These are phyloP conservation scores for Ceratonia siliqua DNA, from an alignment of 306 rosid genomes.

Conservation along the genomic window DNA sequence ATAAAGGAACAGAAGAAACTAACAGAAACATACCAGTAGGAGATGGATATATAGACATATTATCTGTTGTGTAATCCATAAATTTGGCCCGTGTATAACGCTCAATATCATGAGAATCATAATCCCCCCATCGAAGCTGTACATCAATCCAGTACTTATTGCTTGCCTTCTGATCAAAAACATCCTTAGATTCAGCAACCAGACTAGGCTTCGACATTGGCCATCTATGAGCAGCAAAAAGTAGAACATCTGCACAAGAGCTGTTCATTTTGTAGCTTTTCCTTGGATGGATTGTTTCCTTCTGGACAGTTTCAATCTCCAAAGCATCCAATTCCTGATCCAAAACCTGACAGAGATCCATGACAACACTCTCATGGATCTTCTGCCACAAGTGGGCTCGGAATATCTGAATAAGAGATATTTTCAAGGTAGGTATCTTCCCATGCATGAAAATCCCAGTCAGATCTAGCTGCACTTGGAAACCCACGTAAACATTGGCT, in stretches of 20 bases:
- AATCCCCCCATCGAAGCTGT: constrained; percentile 99
- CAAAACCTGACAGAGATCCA: constrained; percentile 99
- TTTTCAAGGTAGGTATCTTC: constrained; percentile 96
- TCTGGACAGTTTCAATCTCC: constrained; percentile 98
- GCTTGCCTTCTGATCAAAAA: constrained; percentile 97
- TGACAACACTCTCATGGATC: constrained; percentile 99
- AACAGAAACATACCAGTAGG: constrained; percentile 68
- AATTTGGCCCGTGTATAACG: constrained; percentile 98
- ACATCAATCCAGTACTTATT: constrained; percentile 98
- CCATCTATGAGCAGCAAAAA: constrained; percentile 99
- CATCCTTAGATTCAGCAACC: constrained; percentile 97
- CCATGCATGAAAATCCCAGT: constrained; percentile 99
- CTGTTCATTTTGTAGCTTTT: constrained; percentile 99
- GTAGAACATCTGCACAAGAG: constrained; percentile 96
- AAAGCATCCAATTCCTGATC: constrained; percentile 99
- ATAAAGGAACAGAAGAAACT: background rate
- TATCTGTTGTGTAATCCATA: constrained; percentile 98
- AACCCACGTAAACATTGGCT: constrained; percentile 98
- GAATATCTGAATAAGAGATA: constrained; percentile 93
- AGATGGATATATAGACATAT: constrained; percentile 98
- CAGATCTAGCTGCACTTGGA: constrained; percentile 97
- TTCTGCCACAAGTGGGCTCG: constrained; percentile 99
- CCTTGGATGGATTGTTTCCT: constrained; percentile 98
- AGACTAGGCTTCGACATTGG: constrained; percentile 99
- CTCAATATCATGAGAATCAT: constrained; percentile 98